A percentile compares a stretch with the other conserved stretches of the same genome.
Evolutionary conservation across 2,329 filamentous ascomycete species (phyloP).

Genomic region (Exophiala xenobiotica): DNA sequence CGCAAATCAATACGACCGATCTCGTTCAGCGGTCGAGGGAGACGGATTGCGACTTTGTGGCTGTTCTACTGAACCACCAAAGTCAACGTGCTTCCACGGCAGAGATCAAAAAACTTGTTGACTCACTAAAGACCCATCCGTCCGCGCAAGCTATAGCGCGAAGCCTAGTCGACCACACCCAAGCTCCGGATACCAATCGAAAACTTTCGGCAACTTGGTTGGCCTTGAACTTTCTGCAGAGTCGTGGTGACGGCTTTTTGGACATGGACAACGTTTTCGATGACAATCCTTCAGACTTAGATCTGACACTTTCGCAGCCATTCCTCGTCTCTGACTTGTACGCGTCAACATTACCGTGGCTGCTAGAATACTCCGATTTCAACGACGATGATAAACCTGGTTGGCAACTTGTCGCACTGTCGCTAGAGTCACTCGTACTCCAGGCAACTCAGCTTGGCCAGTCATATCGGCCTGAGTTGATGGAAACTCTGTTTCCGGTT

Average conservation of each 20-base stretch:
- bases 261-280: constrained; percentile 68
- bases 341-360: constrained; percentile 41
- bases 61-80: constrained; percentile 28
- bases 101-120: constrained; percentile 59
- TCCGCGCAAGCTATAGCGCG: constrained; percentile 54
- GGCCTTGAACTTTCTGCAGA: constrained; percentile 67
- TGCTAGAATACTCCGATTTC: constrained; percentile 36
- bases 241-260: constrained; percentile 41
- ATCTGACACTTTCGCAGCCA: constrained; percentile 36
- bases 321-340: constrained; percentile 47
- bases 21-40: constrained; percentile 9
- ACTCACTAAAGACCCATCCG: constrained; percentile 53
- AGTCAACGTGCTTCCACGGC: constrained; percentile 51
- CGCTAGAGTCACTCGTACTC: constrained; percentile 76
- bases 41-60: constrained; percentile 10
- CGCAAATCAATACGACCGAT: constrained; percentile 3
- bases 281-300: constrained; percentile 41
- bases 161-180: constrained; percentile 64
- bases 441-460: constrained; percentile 66
- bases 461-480: constrained; percentile 78
- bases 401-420: constrained; percentile 74
- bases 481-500: constrained; percentile 89
- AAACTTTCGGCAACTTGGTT: constrained; percentile 78
- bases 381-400: constrained; percentile 49
- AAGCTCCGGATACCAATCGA: constrained; percentile 56